These are phyloP conservation scores for Dioscorea cayenensis DNA, from an alignment of 116 monocot genomes.

Conservation along the genomic window DNA sequence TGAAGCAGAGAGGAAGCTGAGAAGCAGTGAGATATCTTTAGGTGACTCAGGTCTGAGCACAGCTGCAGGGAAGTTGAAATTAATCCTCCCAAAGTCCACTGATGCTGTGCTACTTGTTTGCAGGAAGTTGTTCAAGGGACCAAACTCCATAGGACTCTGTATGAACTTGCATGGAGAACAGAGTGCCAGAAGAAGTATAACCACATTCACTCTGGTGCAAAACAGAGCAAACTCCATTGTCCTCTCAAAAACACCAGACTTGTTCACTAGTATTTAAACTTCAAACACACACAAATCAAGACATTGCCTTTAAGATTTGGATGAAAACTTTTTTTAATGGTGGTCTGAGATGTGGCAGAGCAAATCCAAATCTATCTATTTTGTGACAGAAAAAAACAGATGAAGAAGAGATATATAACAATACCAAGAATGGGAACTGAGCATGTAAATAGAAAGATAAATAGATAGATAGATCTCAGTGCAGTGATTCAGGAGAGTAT, in stretches of 20 bases:
- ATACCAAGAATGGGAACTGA: background rate
- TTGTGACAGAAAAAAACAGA: too few relatives aligned
- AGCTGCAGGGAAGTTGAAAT: conserved; percentile 49
- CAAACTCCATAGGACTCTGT: conserved; percentile 62
- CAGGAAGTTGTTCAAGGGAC: conserved; percentile 34
- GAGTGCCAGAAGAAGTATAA: conserved; percentile 37
- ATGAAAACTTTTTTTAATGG: too few relatives aligned
- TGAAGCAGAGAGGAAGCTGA: conserved; percentile 35
- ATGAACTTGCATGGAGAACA: conserved; percentile 54
- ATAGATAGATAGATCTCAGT: background rate
- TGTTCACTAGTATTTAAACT: too few relatives aligned
- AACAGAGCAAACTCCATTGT: conserved; percentile 29
- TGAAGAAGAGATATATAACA: background rate
- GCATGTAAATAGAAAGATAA: background rate
- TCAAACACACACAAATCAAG: too few relatives aligned
- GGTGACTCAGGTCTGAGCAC: conserved; percentile 46
- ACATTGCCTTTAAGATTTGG: too few relatives aligned
- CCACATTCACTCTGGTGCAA: conserved; percentile 24
- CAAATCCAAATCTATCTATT: too few relatives aligned
- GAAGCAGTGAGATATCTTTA: conserved; percentile 46
- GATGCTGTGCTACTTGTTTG: conserved; percentile 32
- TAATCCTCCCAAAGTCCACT: conserved; percentile 47
- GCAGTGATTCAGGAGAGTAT: too few relatives aligned
- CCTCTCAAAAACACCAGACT: background rate
- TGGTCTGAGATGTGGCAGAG: too few relatives aligned